phyloP scores from a whole-genome alignment of 768 basidiomycete species.

The Dioszegia aurantiaca region DNA sequence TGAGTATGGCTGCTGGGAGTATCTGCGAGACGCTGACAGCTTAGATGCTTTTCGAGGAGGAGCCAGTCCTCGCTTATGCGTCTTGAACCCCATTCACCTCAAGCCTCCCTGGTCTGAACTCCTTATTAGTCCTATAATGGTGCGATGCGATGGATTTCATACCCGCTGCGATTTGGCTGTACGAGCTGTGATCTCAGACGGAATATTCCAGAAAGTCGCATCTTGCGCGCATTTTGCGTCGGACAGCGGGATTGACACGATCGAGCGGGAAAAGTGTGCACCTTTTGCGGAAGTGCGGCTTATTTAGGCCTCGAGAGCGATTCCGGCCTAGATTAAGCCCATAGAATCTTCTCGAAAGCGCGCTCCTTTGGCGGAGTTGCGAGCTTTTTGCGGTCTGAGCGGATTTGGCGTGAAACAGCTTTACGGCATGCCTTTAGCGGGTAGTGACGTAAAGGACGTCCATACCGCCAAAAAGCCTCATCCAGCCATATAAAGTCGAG shows the following conservation, averaged over 20 bases:
- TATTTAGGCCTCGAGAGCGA: too few relatives aligned
- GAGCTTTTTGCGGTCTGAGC: constrained; percentile 8
- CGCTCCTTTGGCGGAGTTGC: constrained; percentile 16
- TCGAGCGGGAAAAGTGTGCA: too few relatives aligned
- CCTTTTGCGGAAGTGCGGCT: too few relatives aligned
- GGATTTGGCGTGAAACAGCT: background rate
- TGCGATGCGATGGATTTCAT: too few relatives aligned
- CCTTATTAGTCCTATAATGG: too few relatives aligned
- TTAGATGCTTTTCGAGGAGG: constrained; percentile 26
- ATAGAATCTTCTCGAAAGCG: background rate
- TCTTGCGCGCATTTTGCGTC: too few relatives aligned
- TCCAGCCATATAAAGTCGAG: background rate
- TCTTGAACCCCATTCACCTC: too few relatives aligned
- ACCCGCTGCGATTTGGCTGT: background rate
- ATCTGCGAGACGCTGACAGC: background rate
- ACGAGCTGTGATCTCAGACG: background rate
- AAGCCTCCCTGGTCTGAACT: too few relatives aligned
- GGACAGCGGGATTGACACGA: too few relatives aligned
- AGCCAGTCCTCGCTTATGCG: constrained; percentile 5
- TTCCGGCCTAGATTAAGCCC: too few relatives aligned
- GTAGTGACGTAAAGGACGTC: background rate
- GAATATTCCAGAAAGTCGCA: background rate
- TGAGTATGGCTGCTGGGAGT: constrained; percentile 1
- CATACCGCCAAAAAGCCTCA: constrained; percentile 10
- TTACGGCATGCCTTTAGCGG: constrained; percentile 1